Evolutionary conservation across 2,329 filamentous ascomycete genomes (phyloP), one percentile per base, ranked within the genome.

Genomic region (Talaromyces albobiverticillius): DNA sequence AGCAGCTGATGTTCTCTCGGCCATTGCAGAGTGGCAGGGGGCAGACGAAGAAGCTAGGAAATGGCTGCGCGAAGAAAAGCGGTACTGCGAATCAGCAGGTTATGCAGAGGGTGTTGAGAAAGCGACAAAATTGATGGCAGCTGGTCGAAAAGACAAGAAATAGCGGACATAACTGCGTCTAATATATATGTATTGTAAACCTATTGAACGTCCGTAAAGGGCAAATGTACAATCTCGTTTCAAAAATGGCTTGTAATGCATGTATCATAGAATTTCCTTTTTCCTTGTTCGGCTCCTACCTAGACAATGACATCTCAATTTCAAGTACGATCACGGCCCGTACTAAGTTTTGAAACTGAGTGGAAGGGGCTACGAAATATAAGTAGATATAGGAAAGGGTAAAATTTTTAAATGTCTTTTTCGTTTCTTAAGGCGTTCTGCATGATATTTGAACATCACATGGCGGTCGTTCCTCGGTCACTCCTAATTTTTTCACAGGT

Each of bases 21-120:
- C 95, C 63, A 86, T 96, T 61, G 87, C 89, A 0, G 84, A 88
- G 60, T 86, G 94, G 81, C 73, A 85, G 56, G 86, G 87, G 1
- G 81, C 88, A 62, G 64, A 78, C 1, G 75, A 76, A 3, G 80
- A 88, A 60, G 91, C 93, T 1, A 79, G 80, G 62, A 79, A 78
- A 61, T 82, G 82, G 65, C 96, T 89, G 65, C 74, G 79, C 51
- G 82, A 95, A 67, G 87, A 88, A 9, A 79, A 83, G 51, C 78
- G 78, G 18, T 69, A 93, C 32, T 74, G 78, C 2, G 74, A 75
- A 57, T 71, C 70, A 3, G 65, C 82, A 32, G 74, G 62, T 6
- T 71, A 66, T 51, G 59, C 63, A n/a, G 67, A 72, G 18, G 70
- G 71, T 4, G 57, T 68, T 23, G 45, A 57, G 13, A 64, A 63